Evolutionary conservation across 305 asterid species (phyloP), one percentile per base, ranked within the genome.

Genomic region (Fraxinus floribunda): DNA sequence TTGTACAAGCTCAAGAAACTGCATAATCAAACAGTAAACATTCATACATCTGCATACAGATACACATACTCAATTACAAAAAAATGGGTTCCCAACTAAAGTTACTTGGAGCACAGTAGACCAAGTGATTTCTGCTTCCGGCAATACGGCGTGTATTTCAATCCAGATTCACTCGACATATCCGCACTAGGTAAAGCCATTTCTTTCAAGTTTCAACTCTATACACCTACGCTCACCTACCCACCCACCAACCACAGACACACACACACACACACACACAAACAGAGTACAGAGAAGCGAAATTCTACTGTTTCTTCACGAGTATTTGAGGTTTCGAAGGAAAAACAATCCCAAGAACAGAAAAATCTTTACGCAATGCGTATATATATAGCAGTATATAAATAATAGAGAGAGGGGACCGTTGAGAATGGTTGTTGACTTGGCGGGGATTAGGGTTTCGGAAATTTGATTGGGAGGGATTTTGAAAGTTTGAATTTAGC

Each of bases 91-190:
- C 68, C 55, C 10, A 24, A 16, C 35, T 29, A 66, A 36, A 72
- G 86, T 36, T 88, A 95, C 98, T 95, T 95, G 80, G 99, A 90
- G 89, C 99, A 95, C 16, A 95, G 75, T 20, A 95, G 97, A 11
- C 98, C 98, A 11, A 95, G 93, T 0, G 99, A 95, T 80, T 95
- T 95, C 90, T 95, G 98, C 78, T 95, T 94, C 0, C 99, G 93
- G 90, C 97, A 94, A 36, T 95, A 95, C 20, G 94, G 89, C 5
- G 81, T 76, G 0, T 88, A 94, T 75, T 83, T 88, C 81, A 95
- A 89, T 90, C 94, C 94, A 84, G 95, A 89, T 13, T 93, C 95
- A 10, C 84, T 82, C 73, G 83, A 88, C 7, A 83, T 77, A 32
- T 79, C 49, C 0, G 77, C 20, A 15, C 78, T 52, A 66, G 88